Conservation (phyloP, 2,329 filamentous ascomycete genomes). For the Colletotrichum sp. region DNA sequence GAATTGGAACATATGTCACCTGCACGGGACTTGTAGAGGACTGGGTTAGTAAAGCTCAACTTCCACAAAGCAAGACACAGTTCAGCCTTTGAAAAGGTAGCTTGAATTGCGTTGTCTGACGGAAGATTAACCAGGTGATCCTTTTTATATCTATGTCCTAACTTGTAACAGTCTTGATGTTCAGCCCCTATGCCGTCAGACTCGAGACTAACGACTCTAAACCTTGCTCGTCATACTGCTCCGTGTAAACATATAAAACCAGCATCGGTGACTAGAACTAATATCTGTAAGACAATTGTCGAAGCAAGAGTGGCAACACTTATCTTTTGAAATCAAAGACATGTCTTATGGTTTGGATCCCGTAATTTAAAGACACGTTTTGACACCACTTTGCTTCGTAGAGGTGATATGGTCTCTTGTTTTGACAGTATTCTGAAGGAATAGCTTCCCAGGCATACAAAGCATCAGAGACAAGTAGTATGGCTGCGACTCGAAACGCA, state of each 20-base stretch:
- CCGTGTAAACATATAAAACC: background rate
- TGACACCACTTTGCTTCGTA: too few relatives aligned
- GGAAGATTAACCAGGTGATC: background rate
- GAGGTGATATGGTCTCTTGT: background rate
- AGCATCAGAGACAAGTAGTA: too few relatives aligned
- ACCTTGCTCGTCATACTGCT: background rate
- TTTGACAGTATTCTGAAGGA: background rate
- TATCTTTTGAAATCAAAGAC: too few relatives aligned
- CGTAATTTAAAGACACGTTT: too few relatives aligned
- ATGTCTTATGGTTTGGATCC: too few relatives aligned
- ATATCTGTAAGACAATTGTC: too few relatives aligned
- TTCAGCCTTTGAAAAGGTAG: background rate
- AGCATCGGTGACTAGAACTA: too few relatives aligned
- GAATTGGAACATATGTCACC: background rate
- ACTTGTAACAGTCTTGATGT: background rate
- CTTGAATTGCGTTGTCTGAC: fast-evolving
- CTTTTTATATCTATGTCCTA: too few relatives aligned
- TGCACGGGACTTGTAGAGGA: background rate
- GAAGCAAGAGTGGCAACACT: too few relatives aligned
- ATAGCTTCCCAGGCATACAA: background rate
- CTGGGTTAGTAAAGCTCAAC: background rate
- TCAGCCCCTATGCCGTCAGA: background rate
- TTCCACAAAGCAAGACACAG: background rate
- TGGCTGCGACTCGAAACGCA: too few relatives aligned
- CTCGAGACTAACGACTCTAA: background rate